A percentile compares a stretch with the other conserved stretches of the same genome.
Conservation (phyloP, 768 basidiomycete genomes). For the Pleurotus ostreatus region DNA sequence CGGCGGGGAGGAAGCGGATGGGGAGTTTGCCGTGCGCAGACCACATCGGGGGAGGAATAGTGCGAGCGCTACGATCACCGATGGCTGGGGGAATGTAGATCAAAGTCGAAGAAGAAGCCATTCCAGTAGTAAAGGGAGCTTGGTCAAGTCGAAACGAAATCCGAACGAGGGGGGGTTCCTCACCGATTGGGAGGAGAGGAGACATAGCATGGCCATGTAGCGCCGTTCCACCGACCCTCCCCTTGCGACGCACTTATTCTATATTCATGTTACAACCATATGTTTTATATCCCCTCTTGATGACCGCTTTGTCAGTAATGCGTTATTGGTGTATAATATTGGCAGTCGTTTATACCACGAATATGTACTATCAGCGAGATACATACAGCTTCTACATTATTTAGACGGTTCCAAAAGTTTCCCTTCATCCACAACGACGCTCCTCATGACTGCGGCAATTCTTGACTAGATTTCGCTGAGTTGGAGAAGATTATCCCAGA, state of each 20-base stretch:
- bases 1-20: conserved; percentile 71
- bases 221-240: too few relatives aligned
- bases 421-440: too few relatives aligned
- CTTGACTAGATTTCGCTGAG: not conserved
- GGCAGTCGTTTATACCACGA: too few relatives aligned
- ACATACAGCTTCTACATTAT: too few relatives aligned
- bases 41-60: not conserved
- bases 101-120: conserved; percentile 28
- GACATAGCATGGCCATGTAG: conserved; percentile 56
- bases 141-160: conserved; percentile 27
- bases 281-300: too few relatives aligned
- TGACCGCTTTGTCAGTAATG: too few relatives aligned
- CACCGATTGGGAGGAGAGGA: conserved; percentile 46
- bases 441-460: too few relatives aligned
- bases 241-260: too few relatives aligned
- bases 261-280: too few relatives aligned
- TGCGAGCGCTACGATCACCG: conserved; percentile 8
- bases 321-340: too few relatives aligned
- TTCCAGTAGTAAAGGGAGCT: conserved; percentile 23
- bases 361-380: too few relatives aligned
- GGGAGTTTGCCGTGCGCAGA: conserved; percentile 39
- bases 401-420: too few relatives aligned
- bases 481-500: conserved; percentile 5
- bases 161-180: conserved; percentile 17
- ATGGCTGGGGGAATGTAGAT: conserved; percentile 52